phyloP scores from a whole-genome alignment of 2,329 filamentous ascomycete genomes.

The Colletotrichum viniferum region DNA sequence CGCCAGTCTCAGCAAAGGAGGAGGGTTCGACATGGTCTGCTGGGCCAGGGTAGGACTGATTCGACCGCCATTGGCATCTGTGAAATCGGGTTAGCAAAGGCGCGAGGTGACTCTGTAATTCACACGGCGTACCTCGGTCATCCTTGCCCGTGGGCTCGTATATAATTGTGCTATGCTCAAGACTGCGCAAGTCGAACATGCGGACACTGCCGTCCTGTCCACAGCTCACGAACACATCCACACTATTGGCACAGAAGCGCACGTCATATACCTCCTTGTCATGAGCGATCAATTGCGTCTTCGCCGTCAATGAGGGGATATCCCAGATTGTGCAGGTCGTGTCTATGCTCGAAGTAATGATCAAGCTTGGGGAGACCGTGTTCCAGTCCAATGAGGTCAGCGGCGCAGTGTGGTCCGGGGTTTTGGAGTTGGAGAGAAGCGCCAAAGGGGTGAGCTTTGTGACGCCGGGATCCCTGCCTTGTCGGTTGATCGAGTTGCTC shows the following conservation, averaged over 20 bases:
- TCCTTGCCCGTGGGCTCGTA: slow-evolving; percentile 95
- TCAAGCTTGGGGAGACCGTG: slow-evolving; percentile 92
- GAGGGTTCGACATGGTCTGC: slow-evolving; percentile 77
- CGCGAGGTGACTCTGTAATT: neutral
- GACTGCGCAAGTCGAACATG: slow-evolving; percentile 96
- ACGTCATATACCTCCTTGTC: slow-evolving; percentile 99
- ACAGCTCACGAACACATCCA: slow-evolving; percentile 98
- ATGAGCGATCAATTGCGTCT: slow-evolving; percentile 97
- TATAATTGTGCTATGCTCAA: slow-evolving; percentile 98
- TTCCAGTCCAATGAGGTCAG: slow-evolving; percentile 99
- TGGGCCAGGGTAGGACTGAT: slow-evolving; percentile 78
- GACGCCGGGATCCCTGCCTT: slow-evolving; percentile 60
- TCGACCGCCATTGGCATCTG: slow-evolving; percentile 62
- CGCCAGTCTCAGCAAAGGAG: slow-evolving; percentile 79
- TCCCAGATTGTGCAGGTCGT: slow-evolving; percentile 99
- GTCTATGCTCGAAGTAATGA: slow-evolving; percentile 98
- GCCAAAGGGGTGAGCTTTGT: slow-evolving; percentile 91
- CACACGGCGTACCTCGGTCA: slow-evolving; percentile 60
- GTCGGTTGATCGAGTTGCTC: slow-evolving; percentile 71
- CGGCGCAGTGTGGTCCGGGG: slow-evolving; percentile 95
- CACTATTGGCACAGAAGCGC: slow-evolving; percentile 94
- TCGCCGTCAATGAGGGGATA: slow-evolving; percentile 95
- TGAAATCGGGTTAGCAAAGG: neutral
- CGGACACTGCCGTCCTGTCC: slow-evolving; percentile 96
- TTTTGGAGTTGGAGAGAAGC: slow-evolving; percentile 95